Base-by-base conservation (phyloP, 2,329 filamentous ascomycete species). In the Neopestalotiopsis rosae region DNA sequence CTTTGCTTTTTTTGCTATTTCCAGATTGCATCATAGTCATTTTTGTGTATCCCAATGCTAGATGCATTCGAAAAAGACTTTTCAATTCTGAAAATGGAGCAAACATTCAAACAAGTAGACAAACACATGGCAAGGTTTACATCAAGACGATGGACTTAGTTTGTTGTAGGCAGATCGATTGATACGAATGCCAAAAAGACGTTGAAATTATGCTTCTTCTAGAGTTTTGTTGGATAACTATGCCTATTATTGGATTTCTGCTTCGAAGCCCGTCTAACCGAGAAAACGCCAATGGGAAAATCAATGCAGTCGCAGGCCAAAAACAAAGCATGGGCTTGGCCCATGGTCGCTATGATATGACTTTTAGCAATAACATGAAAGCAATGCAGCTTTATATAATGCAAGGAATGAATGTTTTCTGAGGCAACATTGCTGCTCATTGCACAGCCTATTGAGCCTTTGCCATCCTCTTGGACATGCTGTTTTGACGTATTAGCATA, bases 391-490 rank as follows among this genome's bases (percentile, higher is more conserved):
- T 38, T 38, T 7, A 10, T 38, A 38, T 38, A 38, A 38, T 38
- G 10, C 34, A 10, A 38, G 34, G 6, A 38, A 38, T 38, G 34
- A 6, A 38, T 38, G 6, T 7, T 38, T 38, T 38, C 3, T 38
- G 34, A 10, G 34, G 6, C 10, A 38, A 7, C 34, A 38, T 10
- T 38, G 34, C 34, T 38, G 34, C 34, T 38, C 34, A 38, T 38
- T 38, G 0, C 34, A 38, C 34, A 38, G 10, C 34, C 45, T 52
- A 78, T 68, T 80, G 71, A 24, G 87, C 81, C 71, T 84, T 81
- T n/a, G 86, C 82, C 84, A 90, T 88, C 73, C 88, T 85, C 82
- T 87, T 90, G 28, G 89, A 89, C 90, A 92, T 91, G 77, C 89
- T 91, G 71, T 74, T 59, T 10, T 58, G 40, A 61, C 61, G 6